phyloP scores from a whole-genome alignment of 768 basidiomycete species.

The Collybia sp. region DNA sequence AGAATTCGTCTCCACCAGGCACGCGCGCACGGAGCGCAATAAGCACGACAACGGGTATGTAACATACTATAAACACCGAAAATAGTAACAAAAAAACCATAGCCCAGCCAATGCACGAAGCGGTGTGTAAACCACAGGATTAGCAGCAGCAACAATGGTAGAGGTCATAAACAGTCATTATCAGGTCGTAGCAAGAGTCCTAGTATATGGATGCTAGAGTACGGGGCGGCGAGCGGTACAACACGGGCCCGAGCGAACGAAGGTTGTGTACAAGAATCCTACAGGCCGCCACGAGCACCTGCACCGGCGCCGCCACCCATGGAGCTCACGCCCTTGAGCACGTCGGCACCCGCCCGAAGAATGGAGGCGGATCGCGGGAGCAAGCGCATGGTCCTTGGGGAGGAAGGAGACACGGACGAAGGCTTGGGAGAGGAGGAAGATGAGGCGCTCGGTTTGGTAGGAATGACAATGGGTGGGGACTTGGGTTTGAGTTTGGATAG shows the following conservation, averaged over 20 bases:
- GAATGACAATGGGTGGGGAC: background rate
- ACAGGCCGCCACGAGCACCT: too few species aligned
- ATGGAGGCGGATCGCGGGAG: conserved; percentile 10
- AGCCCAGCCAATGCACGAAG: too few species aligned
- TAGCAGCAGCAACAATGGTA: too few species aligned
- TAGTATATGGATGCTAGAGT: too few species aligned
- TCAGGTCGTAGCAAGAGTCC: too few species aligned
- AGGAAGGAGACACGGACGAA: background rate
- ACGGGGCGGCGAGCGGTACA: background rate
- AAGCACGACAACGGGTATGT: too few species aligned
- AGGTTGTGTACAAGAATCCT: conserved; percentile 5
- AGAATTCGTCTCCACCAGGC: too few species aligned
- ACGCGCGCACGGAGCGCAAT: too few species aligned
- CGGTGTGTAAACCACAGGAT: too few species aligned
- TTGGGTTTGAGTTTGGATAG: background rate
- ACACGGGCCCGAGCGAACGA: conserved; percentile 4
- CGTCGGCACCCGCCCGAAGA: conserved; percentile 26
- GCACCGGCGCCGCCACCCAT: conserved; percentile 14
- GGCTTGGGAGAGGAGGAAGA: background rate
- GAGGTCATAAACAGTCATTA: too few species aligned
- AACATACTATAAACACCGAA: too few species aligned
- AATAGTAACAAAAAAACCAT: too few species aligned
- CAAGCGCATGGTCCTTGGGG: background rate
- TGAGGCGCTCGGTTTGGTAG: background rate
- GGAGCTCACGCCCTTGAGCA: conserved; percentile 39